A percentile compares a stretch with the other conserved stretches of the same genome.
Evolutionary conservation across 2,329 filamentous ascomycete genomes (phyloP).

Genomic region (Scedosporium dehoogii): DNA sequence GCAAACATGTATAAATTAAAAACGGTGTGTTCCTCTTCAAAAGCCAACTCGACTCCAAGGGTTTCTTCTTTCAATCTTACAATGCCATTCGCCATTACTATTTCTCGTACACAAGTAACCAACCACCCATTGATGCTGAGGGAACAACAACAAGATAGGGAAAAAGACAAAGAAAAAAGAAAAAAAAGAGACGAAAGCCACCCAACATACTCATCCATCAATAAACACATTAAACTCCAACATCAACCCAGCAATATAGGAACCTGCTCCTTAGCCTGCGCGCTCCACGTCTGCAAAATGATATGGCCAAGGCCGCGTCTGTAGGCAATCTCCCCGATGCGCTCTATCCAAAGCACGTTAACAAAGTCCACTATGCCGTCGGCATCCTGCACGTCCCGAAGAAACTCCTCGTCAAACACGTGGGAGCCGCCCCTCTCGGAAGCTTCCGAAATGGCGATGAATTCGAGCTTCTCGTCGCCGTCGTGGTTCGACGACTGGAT

Average conservation of each 20-base stretch:
- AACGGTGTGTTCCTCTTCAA: no score
- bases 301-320: slow-evolving; percentile 32
- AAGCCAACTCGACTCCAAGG: no score
- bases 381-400: slow-evolving; percentile 25
- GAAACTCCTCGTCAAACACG: slow-evolving; percentile 27
- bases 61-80: no score
- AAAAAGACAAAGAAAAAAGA: background rate
- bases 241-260: slow-evolving; percentile 29
- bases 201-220: background rate
- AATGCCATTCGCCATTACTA: no score
- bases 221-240: background rate
- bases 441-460: slow-evolving; percentile 30
- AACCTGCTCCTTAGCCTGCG: slow-evolving; percentile 27
- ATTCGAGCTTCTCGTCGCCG: slow-evolving; percentile 32
- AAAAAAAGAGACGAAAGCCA: background rate
- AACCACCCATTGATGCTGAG: no score
- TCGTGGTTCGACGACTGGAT: slow-evolving; percentile 36
- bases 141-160: background rate
- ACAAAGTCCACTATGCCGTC: slow-evolving; percentile 34
- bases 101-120: no score
- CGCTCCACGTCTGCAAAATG: slow-evolving; percentile 29
- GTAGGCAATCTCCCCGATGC: slow-evolving; percentile 31
- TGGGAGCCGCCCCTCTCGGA: slow-evolving; percentile 31
- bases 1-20: no score
- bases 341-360: slow-evolving; percentile 36